These are phyloP conservation scores for Colletotrichum filicis DNA, from an alignment of 2,329 filamentous ascomycete genomes.

Conservation along the genomic window DNA sequence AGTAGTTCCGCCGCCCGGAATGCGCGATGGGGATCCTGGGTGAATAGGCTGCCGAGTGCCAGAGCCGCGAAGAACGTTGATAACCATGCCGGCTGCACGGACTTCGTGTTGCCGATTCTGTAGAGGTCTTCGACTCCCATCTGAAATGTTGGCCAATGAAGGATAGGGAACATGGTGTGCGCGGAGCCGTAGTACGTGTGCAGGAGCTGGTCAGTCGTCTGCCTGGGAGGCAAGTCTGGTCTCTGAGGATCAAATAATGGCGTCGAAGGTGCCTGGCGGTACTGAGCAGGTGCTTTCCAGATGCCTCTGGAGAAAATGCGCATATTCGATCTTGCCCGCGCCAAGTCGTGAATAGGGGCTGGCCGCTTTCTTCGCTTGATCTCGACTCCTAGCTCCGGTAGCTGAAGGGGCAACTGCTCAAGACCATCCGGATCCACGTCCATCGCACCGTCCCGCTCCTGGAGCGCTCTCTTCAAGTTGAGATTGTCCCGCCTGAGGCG, in stretches of 20 bases:
- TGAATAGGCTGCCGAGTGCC: slow-evolving; percentile 84
- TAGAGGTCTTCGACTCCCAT: slow-evolving; percentile 83
- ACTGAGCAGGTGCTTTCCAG: slow-evolving; percentile 79
- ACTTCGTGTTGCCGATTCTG: slow-evolving; percentile 68
- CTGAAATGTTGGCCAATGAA: slow-evolving; percentile 89
- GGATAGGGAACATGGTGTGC: slow-evolving; percentile 83
- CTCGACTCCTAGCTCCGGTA: slow-evolving; percentile 74
- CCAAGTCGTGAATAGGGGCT: slow-evolving; percentile 74
- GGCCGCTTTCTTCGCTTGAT: slow-evolving; percentile 72
- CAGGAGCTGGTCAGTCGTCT: slow-evolving; percentile 77
- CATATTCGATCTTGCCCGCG: slow-evolving; percentile 77
- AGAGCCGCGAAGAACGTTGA: slow-evolving; percentile 86
- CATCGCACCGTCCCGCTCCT: slow-evolving; percentile 60
- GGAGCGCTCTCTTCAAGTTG: slow-evolving; percentile 74
- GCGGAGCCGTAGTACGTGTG: slow-evolving; percentile 80
- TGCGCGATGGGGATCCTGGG: slow-evolving; percentile 65
- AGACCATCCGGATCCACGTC: slow-evolving; percentile 59
- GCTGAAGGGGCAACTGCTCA: slow-evolving; percentile 62
- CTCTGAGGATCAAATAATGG: slow-evolving; percentile 61
- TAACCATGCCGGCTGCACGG: slow-evolving; percentile 75
- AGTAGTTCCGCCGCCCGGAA: slow-evolving; percentile 72
- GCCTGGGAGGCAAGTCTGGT: slow-evolving; percentile 76
- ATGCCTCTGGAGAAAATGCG: slow-evolving; percentile 80
- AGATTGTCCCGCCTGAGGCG: slow-evolving; percentile 83
- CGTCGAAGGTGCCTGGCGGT: slow-evolving; percentile 63